Evolutionary conservation across 2,329 filamentous ascomycete genomes (phyloP).

Genomic region (Colletotrichum cereale): DNA sequence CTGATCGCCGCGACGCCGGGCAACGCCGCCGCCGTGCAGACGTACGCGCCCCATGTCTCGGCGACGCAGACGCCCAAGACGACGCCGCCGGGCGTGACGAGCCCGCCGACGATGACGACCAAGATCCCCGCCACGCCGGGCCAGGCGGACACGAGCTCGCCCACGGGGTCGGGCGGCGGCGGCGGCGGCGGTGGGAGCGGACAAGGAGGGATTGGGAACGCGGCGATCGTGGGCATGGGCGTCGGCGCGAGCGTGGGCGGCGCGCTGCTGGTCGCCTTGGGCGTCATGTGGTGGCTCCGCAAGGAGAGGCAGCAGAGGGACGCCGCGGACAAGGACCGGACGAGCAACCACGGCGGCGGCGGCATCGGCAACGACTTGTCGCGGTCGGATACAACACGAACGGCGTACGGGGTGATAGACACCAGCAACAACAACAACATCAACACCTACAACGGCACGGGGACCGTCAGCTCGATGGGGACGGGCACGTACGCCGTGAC

Average conservation of each 20-base stretch:
- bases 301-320: constrained; percentile 22
- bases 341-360: constrained; percentile 8
- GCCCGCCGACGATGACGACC: constrained; percentile 21
- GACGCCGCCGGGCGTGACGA: constrained; percentile 5
- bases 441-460: constrained; percentile 19
- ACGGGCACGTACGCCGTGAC: constrained; percentile 23
- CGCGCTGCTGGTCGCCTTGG: constrained; percentile 29
- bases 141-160: not conserved
- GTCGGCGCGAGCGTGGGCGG: constrained; percentile 32
- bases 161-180: not conserved
- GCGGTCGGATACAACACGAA: constrained; percentile 14
- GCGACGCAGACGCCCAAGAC: constrained; percentile 25
- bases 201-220: constrained; percentile 3
- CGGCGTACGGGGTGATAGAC: constrained; percentile 31
- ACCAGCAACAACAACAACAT: constrained; percentile 12
- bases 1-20: constrained; percentile 32
- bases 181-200: not conserved
- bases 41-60: constrained; percentile 11
- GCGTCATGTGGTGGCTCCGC: constrained; percentile 33
- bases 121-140: constrained; percentile 26
- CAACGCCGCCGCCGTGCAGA: constrained; percentile 34
- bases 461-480: constrained; percentile 36
- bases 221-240: constrained; percentile 28
- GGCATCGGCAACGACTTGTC: constrained; percentile 4
- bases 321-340: constrained; percentile 18